A percentile compares a stretch with the other conserved stretches of the same genome.
phyloP scores from a whole-genome alignment of 768 basidiomycete genomes.

The Polyporus arcularius region DNA sequence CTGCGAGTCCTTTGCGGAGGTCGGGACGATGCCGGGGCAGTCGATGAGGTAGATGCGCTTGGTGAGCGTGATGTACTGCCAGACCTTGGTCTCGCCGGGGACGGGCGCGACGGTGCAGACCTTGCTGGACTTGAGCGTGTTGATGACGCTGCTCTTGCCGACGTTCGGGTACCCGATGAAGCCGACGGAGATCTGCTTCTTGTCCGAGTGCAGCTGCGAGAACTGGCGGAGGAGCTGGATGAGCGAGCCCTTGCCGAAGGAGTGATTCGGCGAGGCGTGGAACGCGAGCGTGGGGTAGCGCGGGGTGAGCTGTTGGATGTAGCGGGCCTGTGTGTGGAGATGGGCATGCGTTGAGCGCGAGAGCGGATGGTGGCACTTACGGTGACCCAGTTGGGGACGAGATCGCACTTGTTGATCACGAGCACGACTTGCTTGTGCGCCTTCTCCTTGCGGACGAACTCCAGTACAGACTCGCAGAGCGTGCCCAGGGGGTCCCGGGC shows the following conservation, averaged over 20 bases:
- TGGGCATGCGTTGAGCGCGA: not conserved
- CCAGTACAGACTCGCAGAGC: conserved; percentile 90
- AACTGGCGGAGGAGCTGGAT: conserved; percentile 97
- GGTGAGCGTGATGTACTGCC: conserved; percentile 99
- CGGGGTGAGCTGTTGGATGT: conserved; percentile 93
- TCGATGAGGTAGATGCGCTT: conserved; percentile 98
- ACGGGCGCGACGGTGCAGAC: conserved; percentile 96
- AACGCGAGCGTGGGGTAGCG: conserved; percentile 96
- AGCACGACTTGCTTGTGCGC: conserved; percentile 96
- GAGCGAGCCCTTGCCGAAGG: conserved; percentile 97
- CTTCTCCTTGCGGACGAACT: conserved; percentile 94
- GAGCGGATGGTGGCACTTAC: conserved; percentile 46
- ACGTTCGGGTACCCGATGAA: conserved; percentile 99
- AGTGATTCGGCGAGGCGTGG: conserved; percentile 98
- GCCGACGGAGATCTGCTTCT: conserved; percentile 98
- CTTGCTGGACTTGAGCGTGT: conserved; percentile 96
- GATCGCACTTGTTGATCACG: conserved; percentile 96
- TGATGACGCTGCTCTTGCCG: conserved; percentile 96
- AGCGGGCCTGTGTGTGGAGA: conserved; percentile 67
- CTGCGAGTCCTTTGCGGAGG: conserved; percentile 87
- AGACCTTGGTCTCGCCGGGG: conserved; percentile 97
- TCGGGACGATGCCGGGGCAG: conserved; percentile 97
- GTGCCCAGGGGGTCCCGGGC: conserved; percentile 96
- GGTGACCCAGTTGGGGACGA: conserved; percentile 98
- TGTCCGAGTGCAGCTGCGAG: conserved; percentile 94